A percentile compares a stretch with the other conserved stretches of the same genome.
Evolutionary conservation across 2,329 filamentous ascomycete species (phyloP).

Genomic region (Raffaelea arxii): DNA sequence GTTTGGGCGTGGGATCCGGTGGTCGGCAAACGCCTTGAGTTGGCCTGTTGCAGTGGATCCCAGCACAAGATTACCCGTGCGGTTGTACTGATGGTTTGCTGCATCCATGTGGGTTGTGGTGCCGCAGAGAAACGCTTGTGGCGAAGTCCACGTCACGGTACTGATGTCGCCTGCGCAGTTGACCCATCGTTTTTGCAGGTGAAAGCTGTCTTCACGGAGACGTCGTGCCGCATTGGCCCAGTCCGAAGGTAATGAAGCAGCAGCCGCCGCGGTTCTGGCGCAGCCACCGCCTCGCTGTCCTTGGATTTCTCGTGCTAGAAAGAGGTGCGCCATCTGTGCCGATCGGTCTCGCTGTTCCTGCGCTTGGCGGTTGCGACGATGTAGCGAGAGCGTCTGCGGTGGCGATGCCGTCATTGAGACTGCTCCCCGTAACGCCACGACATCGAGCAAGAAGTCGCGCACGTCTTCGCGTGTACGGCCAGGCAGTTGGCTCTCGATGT

Average conservation of each 20-base stretch:
- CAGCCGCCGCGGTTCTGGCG: constrained; percentile 25
- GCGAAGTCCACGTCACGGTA: constrained; percentile 46
- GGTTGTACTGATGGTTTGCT: constrained; percentile 58
- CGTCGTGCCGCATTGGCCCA: constrained; percentile 35
- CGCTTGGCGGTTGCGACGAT: neutral
- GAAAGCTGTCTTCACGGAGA: constrained; percentile 40
- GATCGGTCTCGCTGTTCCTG: constrained; percentile 18
- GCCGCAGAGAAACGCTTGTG: constrained; percentile 48
- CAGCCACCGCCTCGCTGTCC: constrained; percentile 25
- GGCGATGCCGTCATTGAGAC: constrained; percentile 1
- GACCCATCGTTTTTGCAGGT: constrained; percentile 44
- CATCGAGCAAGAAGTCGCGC: constrained; percentile 26
- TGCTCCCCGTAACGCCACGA: constrained; percentile 15
- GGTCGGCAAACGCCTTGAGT: constrained; percentile 43
- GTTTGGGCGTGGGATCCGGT: constrained; percentile 43
- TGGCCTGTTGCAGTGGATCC: constrained; percentile 36
- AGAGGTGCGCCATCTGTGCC: constrained; percentile 27
- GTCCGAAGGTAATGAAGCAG: no score
- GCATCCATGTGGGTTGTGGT: constrained; percentile 53
- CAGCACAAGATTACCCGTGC: constrained; percentile 50
- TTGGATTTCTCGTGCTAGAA: constrained; percentile 38
- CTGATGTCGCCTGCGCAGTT: constrained; percentile 53
- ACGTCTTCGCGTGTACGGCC: constrained; percentile 23
- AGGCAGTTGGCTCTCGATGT: neutral
- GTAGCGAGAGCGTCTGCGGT: constrained; percentile 20